phyloP scores from a whole-genome alignment of 805 yeast species.

The Myxozyma mucilagina region DNA sequence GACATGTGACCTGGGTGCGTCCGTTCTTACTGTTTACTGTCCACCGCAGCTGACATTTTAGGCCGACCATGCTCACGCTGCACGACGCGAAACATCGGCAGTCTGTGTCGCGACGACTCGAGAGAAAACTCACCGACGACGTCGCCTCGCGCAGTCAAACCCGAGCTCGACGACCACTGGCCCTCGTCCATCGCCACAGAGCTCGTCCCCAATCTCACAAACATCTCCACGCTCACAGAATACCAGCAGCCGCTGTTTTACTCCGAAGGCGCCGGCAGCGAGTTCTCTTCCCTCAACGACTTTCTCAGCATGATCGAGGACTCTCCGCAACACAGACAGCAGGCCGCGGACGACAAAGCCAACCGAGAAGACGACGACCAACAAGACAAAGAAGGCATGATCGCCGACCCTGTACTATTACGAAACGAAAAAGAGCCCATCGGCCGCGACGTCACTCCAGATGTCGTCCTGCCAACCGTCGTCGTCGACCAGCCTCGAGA shows the following conservation, averaged over 20 bases:
- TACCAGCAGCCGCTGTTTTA: slow-evolving; percentile 64
- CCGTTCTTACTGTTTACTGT: background rate
- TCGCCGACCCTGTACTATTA: background rate
- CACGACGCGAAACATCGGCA: slow-evolving; percentile 82
- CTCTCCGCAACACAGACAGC: background rate
- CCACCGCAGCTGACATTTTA: background rate
- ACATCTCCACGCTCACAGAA: slow-evolving; percentile 11
- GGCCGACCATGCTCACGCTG: slow-evolving; percentile 79
- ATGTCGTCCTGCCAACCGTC: slow-evolving; percentile 1
- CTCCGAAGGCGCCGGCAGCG: slow-evolving; percentile 82
- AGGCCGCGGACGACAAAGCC: background rate
- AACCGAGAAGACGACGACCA: background rate
- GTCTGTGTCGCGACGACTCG: slow-evolving; percentile 72
- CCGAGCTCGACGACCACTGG: background rate
- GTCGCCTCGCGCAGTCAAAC: background rate
- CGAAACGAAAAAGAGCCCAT: background rate
- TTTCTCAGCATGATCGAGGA: slow-evolving; percentile 89
- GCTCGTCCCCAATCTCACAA: background rate
- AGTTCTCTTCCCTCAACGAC: slow-evolving; percentile 85
- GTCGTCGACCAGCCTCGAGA: background rate
- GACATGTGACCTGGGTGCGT: slow-evolving; percentile 73
- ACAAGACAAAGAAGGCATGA: background rate
- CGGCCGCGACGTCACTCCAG: background rate
- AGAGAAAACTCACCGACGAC: background rate
- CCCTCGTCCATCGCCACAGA: background rate